Base-by-base conservation (phyloP, 2,329 filamentous ascomycete species). In the Alternaria panax region DNA sequence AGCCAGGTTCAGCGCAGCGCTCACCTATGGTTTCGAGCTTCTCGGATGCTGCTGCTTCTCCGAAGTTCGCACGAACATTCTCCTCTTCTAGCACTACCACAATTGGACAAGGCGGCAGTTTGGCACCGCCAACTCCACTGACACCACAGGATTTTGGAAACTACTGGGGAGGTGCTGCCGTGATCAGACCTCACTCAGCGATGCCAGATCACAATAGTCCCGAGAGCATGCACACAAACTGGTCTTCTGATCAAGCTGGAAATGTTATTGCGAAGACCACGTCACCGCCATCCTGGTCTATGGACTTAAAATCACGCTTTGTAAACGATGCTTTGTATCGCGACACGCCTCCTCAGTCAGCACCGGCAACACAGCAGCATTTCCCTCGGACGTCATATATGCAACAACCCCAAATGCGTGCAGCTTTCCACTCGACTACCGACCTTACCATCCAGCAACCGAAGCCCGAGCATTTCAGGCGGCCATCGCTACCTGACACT, bases 311-410 rank as follows among this genome's bases (percentile, higher is more conserved):
- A 43, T 65, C 67, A 11, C 68, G 69, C 12, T 62, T 78, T 54
- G 60, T 64, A 8, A 75, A 73, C 40, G 76, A 76, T 18, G 69
- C 57, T 65, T 64, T 71, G 65, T 80, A 78, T 57, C 80, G 80
- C 48, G 81, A 83, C 57, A 83, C 82, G 4, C 82, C 82, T 36
- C 82, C 82, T 7, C 82, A 84, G 62, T 84, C 82, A 25, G 82
- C 82, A 36, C 82, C 82, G 14, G 80, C 82, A 3, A 79, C 78
- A n/a, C 82, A 84, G 60, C 79, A 82, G 65, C 77, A 71, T 45
- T 84, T 84, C 57, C 74, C 79, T 16, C 71, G 71, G 9, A 69
- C 69, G 27, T 64, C 70, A 7, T 79, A 77, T 54, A 76, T 78
- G 71, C 74, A 73, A 34, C 74, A 71, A 7, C 68, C 75, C 18